Percentiles rank a stretch among this genome's conserved stretches.
These are phyloP conservation scores for Ophiostoma angusticollis DNA, from an alignment of 2,329 filamentous ascomycete species.

Conservation along the genomic window DNA sequence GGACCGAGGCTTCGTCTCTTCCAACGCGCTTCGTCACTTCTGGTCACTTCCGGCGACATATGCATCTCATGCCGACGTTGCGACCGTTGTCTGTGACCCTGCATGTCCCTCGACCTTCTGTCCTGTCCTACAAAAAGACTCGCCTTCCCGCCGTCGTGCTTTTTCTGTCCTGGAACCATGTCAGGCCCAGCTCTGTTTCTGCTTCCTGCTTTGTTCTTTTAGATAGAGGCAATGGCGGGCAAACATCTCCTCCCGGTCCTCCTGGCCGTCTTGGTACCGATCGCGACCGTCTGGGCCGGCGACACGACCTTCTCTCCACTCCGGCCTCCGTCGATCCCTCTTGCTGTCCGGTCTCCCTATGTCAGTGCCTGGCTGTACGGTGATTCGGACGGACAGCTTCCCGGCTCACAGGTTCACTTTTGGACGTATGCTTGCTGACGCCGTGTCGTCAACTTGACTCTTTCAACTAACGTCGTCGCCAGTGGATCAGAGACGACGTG, in stretches of 20 bases:
- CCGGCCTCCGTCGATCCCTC: slow-evolving; percentile 32
- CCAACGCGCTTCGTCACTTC: too few relatives aligned
- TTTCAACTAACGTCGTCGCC: too few relatives aligned
- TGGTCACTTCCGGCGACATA: too few relatives aligned
- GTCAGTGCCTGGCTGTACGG: slow-evolving; percentile 56
- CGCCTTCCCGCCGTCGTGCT: too few relatives aligned
- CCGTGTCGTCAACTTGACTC: background rate
- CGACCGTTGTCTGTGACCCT: too few relatives aligned
- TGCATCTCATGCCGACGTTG: too few relatives aligned
- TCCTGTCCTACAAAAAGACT: too few relatives aligned
- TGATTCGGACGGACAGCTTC: slow-evolving; percentile 51
- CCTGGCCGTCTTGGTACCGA: background rate
- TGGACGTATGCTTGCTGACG: slow-evolving; percentile 43
- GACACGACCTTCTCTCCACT: slow-evolving; percentile 19
- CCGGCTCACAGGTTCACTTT: slow-evolving; percentile 56
- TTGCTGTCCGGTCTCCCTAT: slow-evolving; percentile 66
- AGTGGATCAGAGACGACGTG: slow-evolving; percentile 49
- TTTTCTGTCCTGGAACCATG: too few relatives aligned
- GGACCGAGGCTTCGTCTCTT: too few relatives aligned
- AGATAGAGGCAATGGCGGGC: slow-evolving; percentile 2
- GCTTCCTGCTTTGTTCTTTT: background rate
- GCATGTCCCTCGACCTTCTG: too few relatives aligned
- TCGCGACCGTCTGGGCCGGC: background rate
- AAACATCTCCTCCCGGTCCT: background rate
- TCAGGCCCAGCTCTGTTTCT: too few relatives aligned